These are phyloP conservation scores for Cadophora luteo-olivacea DNA, from an alignment of 2,329 filamentous ascomycete genomes.

Conservation along the genomic window DNA sequence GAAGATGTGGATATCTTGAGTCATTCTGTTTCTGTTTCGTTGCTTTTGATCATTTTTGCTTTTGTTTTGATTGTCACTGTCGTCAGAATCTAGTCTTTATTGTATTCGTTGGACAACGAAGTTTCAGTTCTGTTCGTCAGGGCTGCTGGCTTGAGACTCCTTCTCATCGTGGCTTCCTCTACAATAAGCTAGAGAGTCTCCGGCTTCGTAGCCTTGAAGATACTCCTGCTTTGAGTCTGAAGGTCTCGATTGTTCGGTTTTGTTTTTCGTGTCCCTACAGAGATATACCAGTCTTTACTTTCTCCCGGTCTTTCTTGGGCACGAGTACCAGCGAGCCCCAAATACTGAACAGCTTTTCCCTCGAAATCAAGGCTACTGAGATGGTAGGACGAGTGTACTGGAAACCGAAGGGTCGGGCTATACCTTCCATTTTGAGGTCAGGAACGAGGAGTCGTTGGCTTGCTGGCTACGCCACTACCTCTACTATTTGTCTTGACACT, in stretches of 20 bases:
- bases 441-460: background rate
- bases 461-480: background rate
- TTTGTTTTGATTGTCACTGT: background rate
- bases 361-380: background rate
- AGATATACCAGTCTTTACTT: no score
- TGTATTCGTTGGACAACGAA: background rate
- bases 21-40: background rate
- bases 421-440: background rate
- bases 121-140: background rate
- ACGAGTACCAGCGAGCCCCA: no score
- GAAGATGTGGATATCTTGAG: background rate
- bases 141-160: background rate
- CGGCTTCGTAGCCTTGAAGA: no score
- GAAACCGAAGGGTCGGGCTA: background rate
- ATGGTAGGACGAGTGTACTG: background rate
- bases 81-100: background rate
- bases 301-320: no score
- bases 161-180: background rate
- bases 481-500: background rate
- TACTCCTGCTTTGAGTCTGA: no score
- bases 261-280: no score
- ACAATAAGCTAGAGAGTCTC: no score
- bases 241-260: no score
- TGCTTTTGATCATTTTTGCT: background rate
- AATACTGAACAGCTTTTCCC: no score